phyloP scores from a whole-genome alignment of 495 filamentous ascomycete genomes.

The Annulohypoxylon maeteangense region DNA sequence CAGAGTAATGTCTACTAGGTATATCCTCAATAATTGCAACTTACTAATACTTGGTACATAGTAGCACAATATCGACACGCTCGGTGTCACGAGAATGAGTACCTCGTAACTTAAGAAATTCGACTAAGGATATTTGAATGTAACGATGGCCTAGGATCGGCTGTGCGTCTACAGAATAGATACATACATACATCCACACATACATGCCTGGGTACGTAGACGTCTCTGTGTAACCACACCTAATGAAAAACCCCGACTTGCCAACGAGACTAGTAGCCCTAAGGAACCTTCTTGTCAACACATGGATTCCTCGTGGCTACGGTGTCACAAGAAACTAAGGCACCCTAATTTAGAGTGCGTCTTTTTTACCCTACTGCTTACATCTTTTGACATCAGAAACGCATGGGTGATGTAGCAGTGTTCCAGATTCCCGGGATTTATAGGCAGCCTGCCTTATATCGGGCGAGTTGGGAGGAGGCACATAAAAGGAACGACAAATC shows the following conservation, averaged over 20 bases:
- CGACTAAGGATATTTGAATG: conserved; percentile 12
- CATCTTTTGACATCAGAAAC: conserved; percentile 11
- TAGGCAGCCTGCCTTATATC: background rate
- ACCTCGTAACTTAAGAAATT: background rate
- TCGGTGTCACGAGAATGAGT: conserved; percentile 28
- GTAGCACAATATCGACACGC: conserved; percentile 7
- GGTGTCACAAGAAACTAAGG: conserved; percentile 39
- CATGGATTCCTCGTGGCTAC: conserved; percentile 42
- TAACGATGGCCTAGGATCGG: conserved; percentile 29
- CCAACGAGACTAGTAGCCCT: conserved; percentile 23
- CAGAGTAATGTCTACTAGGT: background rate
- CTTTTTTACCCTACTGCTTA: conserved; percentile 14
- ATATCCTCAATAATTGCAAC: background rate
- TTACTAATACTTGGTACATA: background rate
- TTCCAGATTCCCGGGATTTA: conserved; percentile 24
- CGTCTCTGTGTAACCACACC: conserved; percentile 40
- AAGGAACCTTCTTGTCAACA: conserved; percentile 30
- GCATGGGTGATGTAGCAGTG: conserved; percentile 22
- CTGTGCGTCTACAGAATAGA: conserved; percentile 32
- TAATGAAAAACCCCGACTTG: conserved; percentile 30
- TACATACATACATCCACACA: conserved; percentile 10
- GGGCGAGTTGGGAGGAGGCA: background rate
- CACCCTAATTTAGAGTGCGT: conserved; percentile 41
- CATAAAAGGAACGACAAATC: background rate
- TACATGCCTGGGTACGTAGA: background rate